Base-by-base conservation (phyloP, 495 filamentous ascomycete genomes). In the Hypoxylon cercidicola region DNA sequence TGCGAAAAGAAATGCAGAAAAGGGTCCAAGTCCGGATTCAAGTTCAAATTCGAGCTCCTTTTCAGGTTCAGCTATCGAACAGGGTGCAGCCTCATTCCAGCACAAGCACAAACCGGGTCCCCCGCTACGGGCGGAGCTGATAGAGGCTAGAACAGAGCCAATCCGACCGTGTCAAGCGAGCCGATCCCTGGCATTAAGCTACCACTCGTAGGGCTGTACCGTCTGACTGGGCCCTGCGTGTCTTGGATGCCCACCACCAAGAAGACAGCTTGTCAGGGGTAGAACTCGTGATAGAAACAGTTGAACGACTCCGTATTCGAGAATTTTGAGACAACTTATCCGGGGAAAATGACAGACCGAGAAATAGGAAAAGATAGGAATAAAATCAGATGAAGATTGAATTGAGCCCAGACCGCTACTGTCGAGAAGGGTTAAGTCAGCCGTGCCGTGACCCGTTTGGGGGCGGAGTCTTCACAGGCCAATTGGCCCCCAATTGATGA, bases 171-270 rank as follows among this genome's bases (percentile, higher is more conserved):
- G 41, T 60, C 51, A 64, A 55, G 60, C 55, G 55, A 64, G 65
- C 21, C 41, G 65, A 68, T 68, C 65, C 65, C 60, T 64, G 65
- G 44, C 30, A 44, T 34, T 32, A 51, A 68, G 49, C 55, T 68
- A 68, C 65, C 60, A 68, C 45, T 64, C 65, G 60, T 68, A 68
- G 65, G 65, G 65, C 65, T 68, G 65, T 60, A 64, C 65, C 65
- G 55, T 60, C 40, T 35, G 46, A 63, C 55, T 40, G 65, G 65
- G 60, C 59, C 65, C 65, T 68, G 65, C 46, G 60, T 68, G 65
- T 68, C 65, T 68, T 68, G 60, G 60, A 52, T 25, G 15, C 53
- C 65, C 65, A 63, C 65, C 65, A 64, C 60, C 41, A 56, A 56
- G 16, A 53, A 13, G 39, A 32, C 10, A 32, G 8, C 8, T 32